Percentiles rank a stretch among this genome's conserved stretches.
Conservation (phyloP, 768 basidiomycete genomes). For the Chiua virens region DNA sequence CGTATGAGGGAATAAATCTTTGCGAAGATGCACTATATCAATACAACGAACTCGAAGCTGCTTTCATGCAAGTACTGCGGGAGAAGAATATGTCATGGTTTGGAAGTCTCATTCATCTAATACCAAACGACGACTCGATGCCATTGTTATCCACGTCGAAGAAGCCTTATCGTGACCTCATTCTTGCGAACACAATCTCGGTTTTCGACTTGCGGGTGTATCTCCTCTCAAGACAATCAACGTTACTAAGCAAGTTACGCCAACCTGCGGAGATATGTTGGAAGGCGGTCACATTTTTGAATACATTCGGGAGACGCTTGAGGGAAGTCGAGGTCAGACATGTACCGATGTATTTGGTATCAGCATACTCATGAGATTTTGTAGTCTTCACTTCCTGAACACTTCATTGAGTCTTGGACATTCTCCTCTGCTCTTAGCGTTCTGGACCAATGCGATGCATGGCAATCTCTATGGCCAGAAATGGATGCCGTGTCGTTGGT, state of each 20-base stretch:
- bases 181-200: conserved; percentile 86
- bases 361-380: conserved; percentile 19
- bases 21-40: conserved; percentile 86
- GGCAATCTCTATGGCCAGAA: conserved; percentile 50
- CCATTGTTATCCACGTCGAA: conserved; percentile 75
- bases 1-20: conserved; percentile 88
- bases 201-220: conserved; percentile 94
- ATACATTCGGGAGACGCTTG: conserved; percentile 71
- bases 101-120: conserved; percentile 74
- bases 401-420: conserved; percentile 91
- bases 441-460: conserved; percentile 75
- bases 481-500: conserved; percentile 48
- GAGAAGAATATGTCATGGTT: conserved; percentile 94
- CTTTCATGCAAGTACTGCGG: conserved; percentile 71
- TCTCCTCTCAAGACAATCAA: conserved; percentile 83
- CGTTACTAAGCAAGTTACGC: conserved; percentile 67
- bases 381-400: conserved; percentile 53
- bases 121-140: conserved; percentile 70
- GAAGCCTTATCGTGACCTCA: conserved; percentile 88
- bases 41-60: conserved; percentile 88
- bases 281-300: conserved; percentile 74
- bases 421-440: conserved; percentile 87
- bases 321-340: conserved; percentile 68
- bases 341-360: neutral
- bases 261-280: conserved; percentile 68